phyloP scores from a whole-genome alignment of 768 basidiomycete genomes.

The Podaxis rugospora region DNA sequence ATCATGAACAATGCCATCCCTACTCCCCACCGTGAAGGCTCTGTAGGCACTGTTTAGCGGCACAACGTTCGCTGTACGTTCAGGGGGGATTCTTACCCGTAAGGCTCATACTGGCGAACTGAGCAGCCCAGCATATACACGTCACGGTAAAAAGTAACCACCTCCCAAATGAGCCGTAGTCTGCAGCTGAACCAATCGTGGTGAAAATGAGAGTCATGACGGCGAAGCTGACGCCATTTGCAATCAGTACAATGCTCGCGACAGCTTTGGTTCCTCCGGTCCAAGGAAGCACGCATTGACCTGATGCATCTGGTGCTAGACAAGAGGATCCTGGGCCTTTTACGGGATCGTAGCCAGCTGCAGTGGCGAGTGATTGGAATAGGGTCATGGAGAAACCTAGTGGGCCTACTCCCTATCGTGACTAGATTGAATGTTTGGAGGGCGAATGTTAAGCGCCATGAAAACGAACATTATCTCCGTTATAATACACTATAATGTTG shows the following conservation, averaged over 20 bases:
- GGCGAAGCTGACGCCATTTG: conserved; percentile 74
- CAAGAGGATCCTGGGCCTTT: conserved; percentile 72
- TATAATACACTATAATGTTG: conserved; percentile 61
- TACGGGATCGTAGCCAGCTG: conserved; percentile 72
- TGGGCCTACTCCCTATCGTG: conserved; percentile 60
- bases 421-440: background rate
- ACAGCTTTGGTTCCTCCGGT: conserved; percentile 67
- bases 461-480: conserved; percentile 66
- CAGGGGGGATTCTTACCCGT: conserved; percentile 41
- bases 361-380: conserved; percentile 68
- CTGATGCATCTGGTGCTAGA: conserved; percentile 48
- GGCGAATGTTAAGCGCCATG: background rate
- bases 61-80: background rate
- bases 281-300: conserved; percentile 79
- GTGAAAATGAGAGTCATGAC: conserved; percentile 83
- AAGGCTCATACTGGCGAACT: conserved; percentile 72
- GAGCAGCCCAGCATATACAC: conserved; percentile 74
- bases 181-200: conserved; percentile 69
- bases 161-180: conserved; percentile 72
- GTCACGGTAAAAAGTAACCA: conserved; percentile 75
- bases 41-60: conserved; percentile 24
- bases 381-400: conserved; percentile 64
- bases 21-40: conserved; percentile 63
- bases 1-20: conserved; percentile 80
- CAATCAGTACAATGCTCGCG: conserved; percentile 70